Base-by-base conservation (phyloP, 805 yeast genomes). In the Phaffomyces thermotolerans region DNA sequence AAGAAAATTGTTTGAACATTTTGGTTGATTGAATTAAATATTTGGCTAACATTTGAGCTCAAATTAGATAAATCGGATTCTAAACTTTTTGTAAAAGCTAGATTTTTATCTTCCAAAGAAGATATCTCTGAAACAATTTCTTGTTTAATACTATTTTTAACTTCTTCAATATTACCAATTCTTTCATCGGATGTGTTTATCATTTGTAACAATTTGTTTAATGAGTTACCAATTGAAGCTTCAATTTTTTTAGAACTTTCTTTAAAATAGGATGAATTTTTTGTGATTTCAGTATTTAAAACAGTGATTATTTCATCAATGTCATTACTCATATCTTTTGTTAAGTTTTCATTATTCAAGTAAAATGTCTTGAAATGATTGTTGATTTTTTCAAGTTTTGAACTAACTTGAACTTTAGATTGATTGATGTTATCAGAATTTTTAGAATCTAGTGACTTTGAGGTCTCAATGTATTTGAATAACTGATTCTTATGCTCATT, bases 71-170 rank as follows among this genome's bases (percentile, higher is more conserved):
- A 40, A 5, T 39, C 34, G 2, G 39, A 31, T 13, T 45, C 36
- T 2, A 52, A 44, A 1, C 40, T 44, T 2, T 38, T 17, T 6
- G 48, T 37, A 23, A 49, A 48, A 6, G 45, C 37, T 1, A 18
- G 14, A 17, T 35, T 49, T 22, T 46, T 45, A 7, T 36, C 2
- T 15, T 46, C 41, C 30, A 61, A 39, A 3, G 37, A 39, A 6
- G 42, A 42, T 8, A 59, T 42, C 20, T 52, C 56, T 12, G 39
- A 33, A 2, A 46, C 17, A 5, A 63, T 50, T 8, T 47, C 50
- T 1, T 52, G 41, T 3, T 43, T 40, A 3, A 60, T 41, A 8
- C 49, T 38, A 8, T 34, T 12, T 36, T 55, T 51, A 3, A 52
- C 31, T 1, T 39, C 23, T 6, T 52, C 52, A 27, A 55, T 46